Evolutionary conservation across 768 basidiomycete genomes (phyloP), one percentile per base, ranked within the genome.

Genomic region (Collybia sp.): DNA sequence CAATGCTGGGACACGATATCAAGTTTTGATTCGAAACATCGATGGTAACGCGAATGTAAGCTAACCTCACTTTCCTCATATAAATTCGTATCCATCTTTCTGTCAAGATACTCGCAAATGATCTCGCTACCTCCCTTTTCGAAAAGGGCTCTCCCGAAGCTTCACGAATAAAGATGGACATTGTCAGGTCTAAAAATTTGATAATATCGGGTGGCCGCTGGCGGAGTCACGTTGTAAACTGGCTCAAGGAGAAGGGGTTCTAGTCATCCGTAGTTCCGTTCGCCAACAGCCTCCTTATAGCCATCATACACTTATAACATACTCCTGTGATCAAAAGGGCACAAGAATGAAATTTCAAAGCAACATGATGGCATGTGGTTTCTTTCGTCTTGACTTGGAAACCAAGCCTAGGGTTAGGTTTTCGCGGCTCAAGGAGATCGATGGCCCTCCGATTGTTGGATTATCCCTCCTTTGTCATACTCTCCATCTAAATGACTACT

Each of bases 221-320:
- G 80, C 86, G 77, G 58, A 67, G 71, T 48, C 62, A 78, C 37
- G 76, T 90, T 40, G 57, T 76, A 53, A 68, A 73, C 42, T 90
- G 83, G 82, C 71, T 90, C 54, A 68, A 67, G 58, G 58, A 61
- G 46, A 80, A 73, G 56, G 88, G 88, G 11, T 89, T 89, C 62
- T 89, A 58, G 32, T 25, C 25, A 8, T 25, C 25, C 25, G 25
- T 25, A 25, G 25, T 8, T 25, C 25, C 25, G 25, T 25, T 25
- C 25, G 25, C 25, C 25, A 25, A 25, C 25, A 25, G 25, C 25
- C 25, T 25, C 8, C 25, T 25, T 25, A 25, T 25, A 25, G 25
- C 25, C 25, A 25, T 8, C 3, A 25, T 25, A 25, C 25, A 25
- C 25, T 25, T 25, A 25, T 25, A 25, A 25, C 8, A 8, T n/a